phyloP scores from a whole-genome alignment of 2,329 filamentous ascomycete species.

The Fusarium sp. region DNA sequence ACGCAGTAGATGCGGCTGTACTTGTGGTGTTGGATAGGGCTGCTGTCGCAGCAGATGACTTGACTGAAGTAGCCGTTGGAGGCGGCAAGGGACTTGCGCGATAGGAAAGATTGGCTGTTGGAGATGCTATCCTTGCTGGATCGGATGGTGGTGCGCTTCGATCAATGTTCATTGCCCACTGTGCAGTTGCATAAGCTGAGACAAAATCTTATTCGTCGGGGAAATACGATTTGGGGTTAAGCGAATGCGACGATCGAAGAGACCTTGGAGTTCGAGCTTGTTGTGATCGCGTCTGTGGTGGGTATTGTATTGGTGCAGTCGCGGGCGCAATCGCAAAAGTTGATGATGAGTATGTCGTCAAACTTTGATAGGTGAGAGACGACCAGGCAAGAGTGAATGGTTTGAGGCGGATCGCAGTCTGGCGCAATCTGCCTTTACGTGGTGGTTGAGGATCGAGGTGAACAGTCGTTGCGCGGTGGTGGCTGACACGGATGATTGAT shows the following conservation, averaged over 20 bases:
- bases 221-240: slow-evolving; percentile 22
- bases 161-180: slow-evolving; percentile 43
- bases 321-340: slow-evolving; percentile 1
- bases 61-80: slow-evolving; percentile 36
- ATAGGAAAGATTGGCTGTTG: slow-evolving; percentile 38
- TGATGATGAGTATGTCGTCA: not conserved
- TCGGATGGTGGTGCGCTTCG: slow-evolving; percentile 27
- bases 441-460: not conserved
- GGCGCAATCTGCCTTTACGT: not conserved
- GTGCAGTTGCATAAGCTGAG: slow-evolving; percentile 41
- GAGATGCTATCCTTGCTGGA: slow-evolving; percentile 40
- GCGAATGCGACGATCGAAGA: slow-evolving; percentile 36
- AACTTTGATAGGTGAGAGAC: not conserved
- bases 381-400: not conserved
- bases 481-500: not conserved
- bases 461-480: slow-evolving; percentile 11
- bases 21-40: not conserved
- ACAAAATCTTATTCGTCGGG: slow-evolving; percentile 29
- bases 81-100: slow-evolving; percentile 45
- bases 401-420: not conserved
- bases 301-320: slow-evolving; percentile 16
- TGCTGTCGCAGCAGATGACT: not conserved
- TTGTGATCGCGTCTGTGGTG: slow-evolving; percentile 27
- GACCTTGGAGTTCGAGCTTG: slow-evolving; percentile 19
- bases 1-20: not conserved